phyloP scores from a whole-genome alignment of 2,329 filamentous ascomycete genomes.

The Scedosporium dehoogii region DNA sequence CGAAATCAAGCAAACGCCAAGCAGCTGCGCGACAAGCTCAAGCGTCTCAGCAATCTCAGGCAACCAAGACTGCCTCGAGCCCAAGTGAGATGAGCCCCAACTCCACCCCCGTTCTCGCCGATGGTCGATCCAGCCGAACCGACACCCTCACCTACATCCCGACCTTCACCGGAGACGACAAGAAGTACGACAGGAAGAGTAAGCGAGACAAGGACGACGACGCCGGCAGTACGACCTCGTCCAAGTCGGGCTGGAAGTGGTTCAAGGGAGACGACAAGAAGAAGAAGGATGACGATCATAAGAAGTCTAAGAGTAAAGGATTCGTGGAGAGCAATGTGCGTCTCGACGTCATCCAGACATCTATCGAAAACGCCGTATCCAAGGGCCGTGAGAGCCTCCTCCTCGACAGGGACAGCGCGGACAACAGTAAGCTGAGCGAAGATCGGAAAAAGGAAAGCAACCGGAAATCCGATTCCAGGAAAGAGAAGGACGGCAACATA shows the following conservation, averaged over 20 bases:
- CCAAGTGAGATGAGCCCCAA: constrained; percentile 56
- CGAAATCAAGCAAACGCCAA: constrained; percentile 32
- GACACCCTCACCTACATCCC: constrained; percentile 75
- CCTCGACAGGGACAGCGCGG: constrained; percentile 63
- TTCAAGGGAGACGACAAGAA: constrained; percentile 65
- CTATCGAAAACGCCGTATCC: constrained; percentile 59
- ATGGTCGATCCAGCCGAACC: constrained; percentile 56
- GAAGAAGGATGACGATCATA: constrained; percentile 50
- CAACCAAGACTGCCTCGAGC: constrained; percentile 26
- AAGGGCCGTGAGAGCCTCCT: constrained; percentile 75
- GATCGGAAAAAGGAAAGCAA: constrained; percentile 75
- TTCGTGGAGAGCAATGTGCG: constrained; percentile 57
- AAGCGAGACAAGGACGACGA: constrained; percentile 64
- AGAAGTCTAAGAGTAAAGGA: constrained; percentile 55
- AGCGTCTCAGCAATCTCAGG: not conserved
- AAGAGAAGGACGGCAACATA: constrained; percentile 87
- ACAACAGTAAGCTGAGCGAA: constrained; percentile 60
- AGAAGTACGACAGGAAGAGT: constrained; percentile 62
- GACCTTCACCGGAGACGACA: constrained; percentile 59
- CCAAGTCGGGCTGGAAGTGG: constrained; percentile 76
- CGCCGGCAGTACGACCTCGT: constrained; percentile 43
- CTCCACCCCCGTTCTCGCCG: constrained; percentile 50
- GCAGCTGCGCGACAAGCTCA: not conserved
- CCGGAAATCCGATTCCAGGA: constrained; percentile 71
- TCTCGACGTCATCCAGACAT: constrained; percentile 77